Evolutionary conservation across 129 eudicot species (phyloP), one percentile per base, ranked within the genome.

Genomic region (Silybum marianum): DNA sequence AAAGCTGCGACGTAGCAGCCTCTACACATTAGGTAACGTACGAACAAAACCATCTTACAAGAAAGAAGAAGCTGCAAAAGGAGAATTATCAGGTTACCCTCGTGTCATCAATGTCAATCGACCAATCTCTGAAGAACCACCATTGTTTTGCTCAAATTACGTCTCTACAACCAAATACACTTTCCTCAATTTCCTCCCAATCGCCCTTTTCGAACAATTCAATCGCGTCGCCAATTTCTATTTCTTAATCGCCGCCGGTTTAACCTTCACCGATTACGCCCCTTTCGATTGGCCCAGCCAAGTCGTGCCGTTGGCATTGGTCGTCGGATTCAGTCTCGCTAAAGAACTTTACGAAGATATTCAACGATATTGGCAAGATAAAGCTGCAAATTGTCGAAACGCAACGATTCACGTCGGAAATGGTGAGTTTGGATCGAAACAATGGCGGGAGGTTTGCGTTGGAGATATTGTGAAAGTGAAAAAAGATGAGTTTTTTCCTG

Each of bases 81-180:
- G 68, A 3, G 80, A 69, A 13, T 58, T 82, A 18, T 83, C 84
- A 1, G 90, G 93, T 0, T 90, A 83, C 60, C 87, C 98, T 0
- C 84, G 96, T 3, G 76, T 79, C 28, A 90, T 93, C 24, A 51
- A 73, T 24, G 86, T 93, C 84, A 91, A 93, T 40, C 78, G 83
- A 75, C 84, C 87, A 26, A 28, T 71, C 68, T 86, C 88, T 11
- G 77, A 72, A 10, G 82, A 51, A 1, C 83, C 86, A 16, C 78
- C 73, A 1, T 70, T 42, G 3, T 90, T 89, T 24, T 83, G 89
- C 39, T 74, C 76, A 39, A 93, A 93, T 72, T 83, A 90, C 69
- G 88, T 90, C 22, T 89, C 96, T 13, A 90, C 96, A 44, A 89
- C 98, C 46, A 93, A 93, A 84, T 90, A 90, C 81, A 93, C 83